These are phyloP conservation scores for Aureobasidium sp. DNA, from an alignment of 2,329 filamentous ascomycete species.

Conservation along the genomic window DNA sequence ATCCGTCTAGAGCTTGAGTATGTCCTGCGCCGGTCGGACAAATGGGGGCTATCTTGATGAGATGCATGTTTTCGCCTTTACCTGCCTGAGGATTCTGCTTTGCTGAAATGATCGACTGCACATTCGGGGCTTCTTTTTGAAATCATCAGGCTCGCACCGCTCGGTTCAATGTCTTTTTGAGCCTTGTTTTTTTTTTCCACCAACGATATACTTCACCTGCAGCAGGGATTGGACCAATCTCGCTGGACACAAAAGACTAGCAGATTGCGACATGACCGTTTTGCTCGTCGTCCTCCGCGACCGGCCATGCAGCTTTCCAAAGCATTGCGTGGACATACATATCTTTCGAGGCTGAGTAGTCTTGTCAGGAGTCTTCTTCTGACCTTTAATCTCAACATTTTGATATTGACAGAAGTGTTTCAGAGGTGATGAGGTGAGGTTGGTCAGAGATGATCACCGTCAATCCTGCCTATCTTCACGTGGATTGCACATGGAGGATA, in stretches of 20 bases:
- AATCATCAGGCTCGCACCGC: not conserved
- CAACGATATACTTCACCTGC: not conserved
- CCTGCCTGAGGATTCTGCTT: not conserved
- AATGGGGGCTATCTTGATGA: not conserved
- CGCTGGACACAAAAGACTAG: not conserved
- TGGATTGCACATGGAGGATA: conserved; percentile 8
- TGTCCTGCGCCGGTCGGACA: not conserved
- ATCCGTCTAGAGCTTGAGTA: conserved; percentile 6
- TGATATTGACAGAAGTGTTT: not conserved
- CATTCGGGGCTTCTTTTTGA: not conserved
- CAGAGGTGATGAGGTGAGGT: conserved; percentile 1
- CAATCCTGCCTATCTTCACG: not conserved
- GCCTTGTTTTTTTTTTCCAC: conserved; percentile 3
- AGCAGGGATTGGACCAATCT: not conserved
- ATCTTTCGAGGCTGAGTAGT: too few species aligned
- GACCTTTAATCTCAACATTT: too few species aligned
- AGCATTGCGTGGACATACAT: not conserved
- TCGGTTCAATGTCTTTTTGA: conserved; percentile 4
- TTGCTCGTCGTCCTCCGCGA: not conserved
- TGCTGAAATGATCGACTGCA: conserved; percentile 2
- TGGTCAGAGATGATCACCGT: not conserved
- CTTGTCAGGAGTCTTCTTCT: too few species aligned
- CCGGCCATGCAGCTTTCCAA: not conserved
- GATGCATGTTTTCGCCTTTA: not conserved
- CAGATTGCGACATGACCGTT: not conserved